Evolutionary conservation across 805 yeast species (phyloP).

Genomic region (Candida fluviatilis): DNA sequence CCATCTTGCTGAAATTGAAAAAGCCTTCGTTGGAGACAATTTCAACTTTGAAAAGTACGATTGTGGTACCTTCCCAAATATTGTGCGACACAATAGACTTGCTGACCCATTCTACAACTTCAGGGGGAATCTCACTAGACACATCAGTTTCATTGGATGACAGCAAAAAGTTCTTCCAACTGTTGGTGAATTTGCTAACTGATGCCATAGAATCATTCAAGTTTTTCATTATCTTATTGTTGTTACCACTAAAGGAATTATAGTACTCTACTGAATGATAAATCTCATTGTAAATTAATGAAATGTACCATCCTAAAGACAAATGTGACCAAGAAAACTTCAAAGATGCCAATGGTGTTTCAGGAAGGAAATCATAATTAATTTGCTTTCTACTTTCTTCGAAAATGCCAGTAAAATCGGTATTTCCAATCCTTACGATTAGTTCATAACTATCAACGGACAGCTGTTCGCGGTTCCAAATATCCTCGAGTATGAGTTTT

Average conservation of each 20-base stretch:
- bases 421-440: conserved; percentile 38
- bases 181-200: conserved; percentile 35
- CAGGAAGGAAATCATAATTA: conserved; percentile 40
- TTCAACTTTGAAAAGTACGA: conserved; percentile 47
- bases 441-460: conserved; percentile 23
- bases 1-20: conserved; percentile 12
- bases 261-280: conserved; percentile 29
- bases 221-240: conserved; percentile 36
- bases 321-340: conserved; percentile 58
- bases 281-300: conserved; percentile 59
- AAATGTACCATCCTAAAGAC: conserved; percentile 73
- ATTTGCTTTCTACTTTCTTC: conserved; percentile 23
- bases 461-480: conserved; percentile 19
- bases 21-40: conserved; percentile 16
- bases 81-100: conserved; percentile 34
- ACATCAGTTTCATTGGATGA: conserved; percentile 7
- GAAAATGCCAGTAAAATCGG: conserved; percentile 24
- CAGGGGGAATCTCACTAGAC: conserved; percentile 9
- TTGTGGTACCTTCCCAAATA: conserved; percentile 49
- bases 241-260: conserved; percentile 17
- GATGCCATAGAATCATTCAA: conserved; percentile 29
- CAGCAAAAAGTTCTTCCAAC: conserved; percentile 34
- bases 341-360: conserved; percentile 39
- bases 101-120: conserved; percentile 19
- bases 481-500: conserved; percentile 23